These are phyloP conservation scores for Conticribra weissflogii DNA, from an alignment of 108 stramenopile genomes.

Conservation along the genomic window DNA sequence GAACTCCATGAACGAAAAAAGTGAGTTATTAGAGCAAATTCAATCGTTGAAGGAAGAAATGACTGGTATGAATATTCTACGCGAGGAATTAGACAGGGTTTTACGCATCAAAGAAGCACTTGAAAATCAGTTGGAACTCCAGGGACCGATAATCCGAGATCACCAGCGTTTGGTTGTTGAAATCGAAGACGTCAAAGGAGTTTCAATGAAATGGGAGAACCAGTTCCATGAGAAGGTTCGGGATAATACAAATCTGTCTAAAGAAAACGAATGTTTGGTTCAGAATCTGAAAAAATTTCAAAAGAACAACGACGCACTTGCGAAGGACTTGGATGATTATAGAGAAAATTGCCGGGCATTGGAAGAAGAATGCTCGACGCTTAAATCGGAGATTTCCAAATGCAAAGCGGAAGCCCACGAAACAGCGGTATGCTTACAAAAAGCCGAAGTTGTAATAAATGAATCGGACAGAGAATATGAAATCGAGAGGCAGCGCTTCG, in stretches of 20 bases:
- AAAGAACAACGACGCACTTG: constrained; percentile 15
- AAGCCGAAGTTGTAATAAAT: constrained; percentile 30
- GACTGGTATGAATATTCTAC: constrained; percentile 29
- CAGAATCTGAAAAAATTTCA: constrained; percentile 8
- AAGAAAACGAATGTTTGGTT: constrained; percentile 7
- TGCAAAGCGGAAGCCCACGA: constrained; percentile 21
- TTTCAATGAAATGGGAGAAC: constrained; percentile 8
- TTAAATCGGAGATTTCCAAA: constrained; percentile 18
- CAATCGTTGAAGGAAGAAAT: constrained; percentile 28
- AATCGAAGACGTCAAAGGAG: constrained; percentile 15
- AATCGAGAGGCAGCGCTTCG: constrained; percentile 9
- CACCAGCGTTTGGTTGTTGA: constrained; percentile 32
- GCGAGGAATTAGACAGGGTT: constrained; percentile 18
- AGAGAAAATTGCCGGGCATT: constrained; percentile 12
- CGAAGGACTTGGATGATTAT: constrained; percentile 2
- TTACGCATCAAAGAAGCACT: constrained; percentile 13
- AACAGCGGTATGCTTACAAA: constrained; percentile 13
- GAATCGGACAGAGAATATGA: constrained; percentile 22
- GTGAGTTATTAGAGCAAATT: constrained; percentile 38
- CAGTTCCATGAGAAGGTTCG: constrained; percentile 16
- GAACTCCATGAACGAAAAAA: constrained; percentile 20
- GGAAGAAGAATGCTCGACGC: constrained; percentile 13
- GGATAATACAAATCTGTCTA: constrained; percentile 2
- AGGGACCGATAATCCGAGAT: constrained; percentile 31
- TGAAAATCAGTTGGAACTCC: constrained; percentile 20